A percentile compares a stretch with the other conserved stretches of the same genome.
These are phyloP conservation scores for Leccinum imitatum DNA, from an alignment of 768 basidiomycete genomes.

Conservation along the genomic window DNA sequence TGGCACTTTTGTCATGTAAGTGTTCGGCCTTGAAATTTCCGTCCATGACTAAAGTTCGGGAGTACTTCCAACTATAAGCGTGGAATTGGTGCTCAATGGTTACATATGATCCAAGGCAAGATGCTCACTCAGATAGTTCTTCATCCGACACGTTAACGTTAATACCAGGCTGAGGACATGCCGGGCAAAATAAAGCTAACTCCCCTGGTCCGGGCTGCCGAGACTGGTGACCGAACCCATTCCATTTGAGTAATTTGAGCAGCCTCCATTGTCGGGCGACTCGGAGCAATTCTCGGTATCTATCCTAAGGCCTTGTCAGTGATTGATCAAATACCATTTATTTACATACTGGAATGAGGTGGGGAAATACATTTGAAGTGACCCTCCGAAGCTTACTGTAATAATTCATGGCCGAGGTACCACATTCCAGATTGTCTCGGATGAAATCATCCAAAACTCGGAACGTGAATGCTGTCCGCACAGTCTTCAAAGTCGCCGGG, in stretches of 20 bases:
- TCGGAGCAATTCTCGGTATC: neutral
- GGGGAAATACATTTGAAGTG: neutral
- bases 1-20: neutral
- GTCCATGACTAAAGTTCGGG: neutral
- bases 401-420: neutral
- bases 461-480: neutral
- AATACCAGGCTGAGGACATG: conserved; percentile 27
- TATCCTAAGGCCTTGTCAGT: neutral
- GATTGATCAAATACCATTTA: neutral
- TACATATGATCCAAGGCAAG: too few relatives aligned
- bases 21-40: neutral
- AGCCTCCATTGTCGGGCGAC: neutral
- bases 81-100: too few relatives aligned
- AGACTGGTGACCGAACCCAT: neutral
- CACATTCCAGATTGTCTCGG: neutral
- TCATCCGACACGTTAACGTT: conserved; percentile 1
- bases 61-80: neutral
- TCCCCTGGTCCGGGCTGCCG: neutral
- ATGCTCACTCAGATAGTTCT: too few relatives aligned
- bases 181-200: conserved; percentile 19
- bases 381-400: neutral
- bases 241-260: neutral
- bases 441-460: neutral
- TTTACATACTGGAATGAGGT: neutral
- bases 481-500: neutral